Base-by-base conservation (phyloP, 139 green algal species). In the Coelastrella sp. region DNA sequence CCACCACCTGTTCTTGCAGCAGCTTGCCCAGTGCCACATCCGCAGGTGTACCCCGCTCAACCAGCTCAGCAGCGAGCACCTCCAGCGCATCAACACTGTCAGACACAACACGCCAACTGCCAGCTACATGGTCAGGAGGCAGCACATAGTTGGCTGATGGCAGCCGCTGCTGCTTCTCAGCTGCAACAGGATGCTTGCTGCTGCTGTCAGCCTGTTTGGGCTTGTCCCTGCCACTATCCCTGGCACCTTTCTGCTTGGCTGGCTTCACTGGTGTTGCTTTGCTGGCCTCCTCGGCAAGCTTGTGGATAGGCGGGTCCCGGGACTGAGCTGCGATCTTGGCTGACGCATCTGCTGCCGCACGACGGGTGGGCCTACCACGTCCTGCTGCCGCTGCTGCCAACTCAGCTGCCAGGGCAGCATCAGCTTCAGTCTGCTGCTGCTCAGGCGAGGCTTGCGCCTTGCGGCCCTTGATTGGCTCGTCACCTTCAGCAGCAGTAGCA, bases 1-100 rank as follows among this genome's bases (percentile, higher is more conserved):
- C 83, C 68, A 88, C 83, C 83, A 88, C 83, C 66, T 80, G 66
- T 54, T 80, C 54, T 68, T 80, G 66, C 83, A 88, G 83, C 83
- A 88, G 68, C 83, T 57, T 13, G 2, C 83, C 83, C 10, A 88
- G 54, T 56, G 47, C 47, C 66, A 80, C 17, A 22, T 88, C 83
- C 59, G 66, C 83, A 22, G 16, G 8, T 16, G n/a, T 19, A 56
- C 4, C 19, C 7, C 20, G 5, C 4, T 7, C 83, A 17, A 58
- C 19, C 47, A 88, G 68, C 83, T 80, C 5, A 7, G 11, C 66
- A 56, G 68, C 83, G 16, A 88, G 68, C 47, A 5, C 47, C 68
- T 88, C 47, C 17, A 88, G 54, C 23, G 19, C 54, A 66, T 88
- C 83, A 61, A 88, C 56, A 22, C 54, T 71, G 68, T 88, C 83